Base-by-base conservation (phyloP, 2,329 filamentous ascomycete species). In the Diaporthe sp. region DNA sequence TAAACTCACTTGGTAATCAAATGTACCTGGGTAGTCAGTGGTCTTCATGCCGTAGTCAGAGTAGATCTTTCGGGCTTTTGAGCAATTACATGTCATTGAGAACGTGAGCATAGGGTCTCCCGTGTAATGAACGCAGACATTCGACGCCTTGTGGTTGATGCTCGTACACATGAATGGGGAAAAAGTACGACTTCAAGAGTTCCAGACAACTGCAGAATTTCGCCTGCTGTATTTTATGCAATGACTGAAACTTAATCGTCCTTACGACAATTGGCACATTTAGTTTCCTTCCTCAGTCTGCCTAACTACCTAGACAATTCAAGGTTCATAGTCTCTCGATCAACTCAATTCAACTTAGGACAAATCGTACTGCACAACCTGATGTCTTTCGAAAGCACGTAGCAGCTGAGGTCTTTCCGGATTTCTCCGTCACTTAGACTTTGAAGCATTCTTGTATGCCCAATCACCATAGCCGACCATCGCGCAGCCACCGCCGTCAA, bases 401-500 rank as follows among this genome's bases (percentile, higher is more conserved):
- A 51, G 22, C 12, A 51, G 3, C 49, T 25, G n/a, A 51, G 10
- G 22, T 25, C n/a, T 25, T 22, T 51, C n/a, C 49, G 15, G 1
- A 9, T 25, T 5, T 12, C 49, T 53, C 49, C n/a, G 0, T 28
- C 25, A 13, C 8, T 58, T 22, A 58, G 55, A 22, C 31, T 58
- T 34, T 58, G 4, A 2, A 58, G 28, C 3, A 10, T 22, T 13
- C 25, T 61, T 61, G 58, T 42, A 61, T 2, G 17, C 22, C 58
- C 37, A 61, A 42, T 61, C 58, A 28, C 58, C 58, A 61, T 61
- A 61, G 3, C 58, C 49, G 51, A 7, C 34, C 34, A 55, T 70
- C 4, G 67, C 67, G 19, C 53, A 19, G 37, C 46, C 65, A n/a
- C 65, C 67, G 12, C 68, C 51, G 34, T 59, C 68, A 28, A 72